These are phyloP conservation scores for Zizania latifolia DNA, from an alignment of 176 grass and related monocot genomes.

Conservation along the genomic window DNA sequence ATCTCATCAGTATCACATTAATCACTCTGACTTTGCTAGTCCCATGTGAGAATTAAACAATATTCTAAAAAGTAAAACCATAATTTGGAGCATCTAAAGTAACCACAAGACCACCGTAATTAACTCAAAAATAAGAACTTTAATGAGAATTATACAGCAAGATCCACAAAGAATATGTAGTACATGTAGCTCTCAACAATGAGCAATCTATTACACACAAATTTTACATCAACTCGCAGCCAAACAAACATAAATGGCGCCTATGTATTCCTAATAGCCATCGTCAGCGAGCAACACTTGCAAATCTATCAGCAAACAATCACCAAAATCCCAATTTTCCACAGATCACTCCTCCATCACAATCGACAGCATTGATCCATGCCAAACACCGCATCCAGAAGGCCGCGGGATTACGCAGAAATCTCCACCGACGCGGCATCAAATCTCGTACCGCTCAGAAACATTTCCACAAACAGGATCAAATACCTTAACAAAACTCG, in stretches of 20 bases:
- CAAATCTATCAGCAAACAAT: conserved; percentile 29
- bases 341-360: conserved; percentile 36
- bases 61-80: conserved; percentile 1
- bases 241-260: conserved; percentile 14
- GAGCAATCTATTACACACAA: conserved; percentile 40
- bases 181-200: conserved; percentile 29
- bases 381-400: conserved; percentile 21
- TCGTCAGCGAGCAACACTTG: neutral
- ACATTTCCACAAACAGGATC: conserved; percentile 35
- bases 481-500: conserved; percentile 33
- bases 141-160: conserved; percentile 35
- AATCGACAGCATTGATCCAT: conserved; percentile 32
- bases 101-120: neutral
- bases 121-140: conserved; percentile 23
- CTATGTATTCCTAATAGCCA: neutral
- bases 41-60: neutral
- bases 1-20: conserved; percentile 14
- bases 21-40: neutral
- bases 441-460: conserved; percentile 41
- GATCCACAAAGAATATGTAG: conserved; percentile 21
- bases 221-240: conserved; percentile 26
- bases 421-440: conserved; percentile 29
- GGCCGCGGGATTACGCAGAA: conserved; percentile 36
- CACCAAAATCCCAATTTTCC: conserved; percentile 20
- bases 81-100: conserved; percentile 10